These are phyloP conservation scores for Ogataea kodamae DNA, from an alignment of 805 yeast genomes.

Conservation along the genomic window DNA sequence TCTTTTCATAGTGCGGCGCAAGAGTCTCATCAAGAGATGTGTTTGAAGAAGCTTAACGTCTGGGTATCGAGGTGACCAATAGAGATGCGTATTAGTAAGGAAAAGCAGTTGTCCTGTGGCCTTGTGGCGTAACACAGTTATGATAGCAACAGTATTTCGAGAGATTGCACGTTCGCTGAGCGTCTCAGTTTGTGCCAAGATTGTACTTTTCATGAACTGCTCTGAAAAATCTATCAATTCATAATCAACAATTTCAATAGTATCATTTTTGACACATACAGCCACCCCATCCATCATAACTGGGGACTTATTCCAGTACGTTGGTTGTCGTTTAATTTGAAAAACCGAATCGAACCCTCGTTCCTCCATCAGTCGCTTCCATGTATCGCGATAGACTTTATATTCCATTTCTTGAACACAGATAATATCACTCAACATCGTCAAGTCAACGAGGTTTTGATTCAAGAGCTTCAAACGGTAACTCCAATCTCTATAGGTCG, in stretches of 20 bases:
- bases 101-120: constrained; percentile 39
- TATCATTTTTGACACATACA: constrained; percentile 45
- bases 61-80: constrained; percentile 51
- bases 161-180: constrained; percentile 36
- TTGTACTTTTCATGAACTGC: constrained; percentile 22
- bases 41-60: constrained; percentile 56
- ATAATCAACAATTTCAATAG: constrained; percentile 40
- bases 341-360: constrained; percentile 45
- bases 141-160: constrained; percentile 55
- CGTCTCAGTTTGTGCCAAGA: constrained; percentile 35
- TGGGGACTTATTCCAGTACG: constrained; percentile 46
- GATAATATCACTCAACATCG: constrained; percentile 47
- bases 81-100: constrained; percentile 57
- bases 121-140: constrained; percentile 47
- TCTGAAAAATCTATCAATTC: constrained; percentile 34
- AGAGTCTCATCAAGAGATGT: constrained; percentile 38
- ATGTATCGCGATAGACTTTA: constrained; percentile 25
- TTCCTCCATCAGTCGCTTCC: constrained; percentile 22
- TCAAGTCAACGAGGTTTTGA: constrained; percentile 34
- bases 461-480: constrained; percentile 44
- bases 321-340: constrained; percentile 48
- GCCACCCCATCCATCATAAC: constrained; percentile 60
- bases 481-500: constrained; percentile 45
- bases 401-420: constrained; percentile 42
- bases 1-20: constrained; percentile 30